Conservation (phyloP, 1,139 yeast genomes). For the Hyphopichia pseudoburtonii region DNA sequence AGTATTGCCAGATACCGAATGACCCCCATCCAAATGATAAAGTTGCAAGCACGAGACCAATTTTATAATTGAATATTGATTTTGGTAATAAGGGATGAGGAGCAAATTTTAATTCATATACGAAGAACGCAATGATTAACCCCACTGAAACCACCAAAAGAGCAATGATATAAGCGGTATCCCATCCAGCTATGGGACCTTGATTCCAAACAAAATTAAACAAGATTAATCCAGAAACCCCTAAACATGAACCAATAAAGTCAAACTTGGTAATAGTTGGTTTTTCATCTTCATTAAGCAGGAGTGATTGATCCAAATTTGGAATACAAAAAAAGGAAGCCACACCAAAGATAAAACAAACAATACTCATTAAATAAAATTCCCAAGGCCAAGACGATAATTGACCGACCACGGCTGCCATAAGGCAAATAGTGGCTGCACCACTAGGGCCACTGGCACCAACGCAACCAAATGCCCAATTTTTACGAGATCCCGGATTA, state of each 20-base stretch:
- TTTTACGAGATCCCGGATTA: constrained; percentile 47
- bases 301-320: constrained; percentile 2
- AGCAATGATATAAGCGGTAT: constrained; percentile 43
- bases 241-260: constrained; percentile 44
- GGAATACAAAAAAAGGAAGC: constrained; percentile 37
- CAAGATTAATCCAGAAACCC: constrained; percentile 47
- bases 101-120: constrained; percentile 25
- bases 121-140: constrained; percentile 31
- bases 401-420: constrained; percentile 49
- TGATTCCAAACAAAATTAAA: constrained; percentile 56
- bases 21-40: constrained; percentile 57
- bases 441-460: constrained; percentile 61
- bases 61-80: constrained; percentile 36
- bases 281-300: neutral
- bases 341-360: constrained; percentile 27
- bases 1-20: constrained; percentile 53
- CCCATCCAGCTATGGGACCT: constrained; percentile 56
- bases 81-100: constrained; percentile 47
- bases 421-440: constrained; percentile 48
- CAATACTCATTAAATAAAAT: constrained; percentile 45
- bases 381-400: constrained; percentile 54
- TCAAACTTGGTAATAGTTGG: constrained; percentile 28
- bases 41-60: constrained; percentile 36
- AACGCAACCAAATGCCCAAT: constrained; percentile 48
- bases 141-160: constrained; percentile 42